Base-by-base conservation (phyloP, 2,329 filamentous ascomycete species). In the Fusarium transvaalense region DNA sequence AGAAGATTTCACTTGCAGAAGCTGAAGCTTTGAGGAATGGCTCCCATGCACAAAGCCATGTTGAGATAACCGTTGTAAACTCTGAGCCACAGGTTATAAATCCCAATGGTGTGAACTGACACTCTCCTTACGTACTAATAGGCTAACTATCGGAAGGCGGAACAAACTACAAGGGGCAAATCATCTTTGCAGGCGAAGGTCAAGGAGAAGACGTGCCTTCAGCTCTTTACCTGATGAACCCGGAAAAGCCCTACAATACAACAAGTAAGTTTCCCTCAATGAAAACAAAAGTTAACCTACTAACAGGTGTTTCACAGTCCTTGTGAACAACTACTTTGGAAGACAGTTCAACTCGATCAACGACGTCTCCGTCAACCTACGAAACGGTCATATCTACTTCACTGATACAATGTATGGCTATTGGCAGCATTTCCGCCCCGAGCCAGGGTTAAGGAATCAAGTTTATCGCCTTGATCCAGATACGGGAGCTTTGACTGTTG, bases 351-450 rank as follows among this genome's bases (percentile, higher is more conserved):
- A 84, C 73, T 89, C 86, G 0, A 76, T 89, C 13, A 89, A 89
- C 66, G 88, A 90, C 62, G 80, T 86, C 0, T 80, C 82, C 2
- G 73, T 87, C 56, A 82, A 89, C 66, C 81, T 86, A 31, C 74
- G 76, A 13, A 88, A 84, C 58, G 81, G 82, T n/a, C 83, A 87
- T 27, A 78, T 90, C n/a, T 91, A 88, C 79, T 90, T 91, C 70
- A 90, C 88, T 2, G 88, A 91, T 60, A 84, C 86, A 0, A 80
- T 83, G 10, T 90, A 90, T 66, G 88, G 86, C 5, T 85, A 81
- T 62, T 79, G 85, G 41, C 88, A 90, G 71, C 80, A 85, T 25
- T 89, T 90, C 69, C 81, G 88, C 0, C 84, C 84, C 0, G 66
- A 75, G 8, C 87, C 87, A 0, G 83, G 82, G 1, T 73, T 89